A percentile compares a stretch with the other conserved stretches of the same genome.
Evolutionary conservation across 2,329 filamentous ascomycete genomes (phyloP).

Genomic region (Pseudogymnoascus sp.): DNA sequence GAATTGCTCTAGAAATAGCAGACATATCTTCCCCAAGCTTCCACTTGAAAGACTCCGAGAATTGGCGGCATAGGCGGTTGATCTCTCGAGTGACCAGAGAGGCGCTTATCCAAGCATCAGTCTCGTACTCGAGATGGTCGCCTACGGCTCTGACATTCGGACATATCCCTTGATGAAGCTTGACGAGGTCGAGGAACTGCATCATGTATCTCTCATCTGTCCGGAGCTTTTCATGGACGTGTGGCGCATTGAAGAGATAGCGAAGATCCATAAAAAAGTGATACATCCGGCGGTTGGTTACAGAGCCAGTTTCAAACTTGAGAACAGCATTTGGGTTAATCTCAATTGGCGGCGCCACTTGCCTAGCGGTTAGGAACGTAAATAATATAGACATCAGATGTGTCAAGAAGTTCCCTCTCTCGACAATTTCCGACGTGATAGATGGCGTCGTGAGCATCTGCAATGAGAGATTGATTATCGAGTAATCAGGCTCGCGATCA

Average conservation of each 20-base stretch:
- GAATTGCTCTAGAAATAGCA: slow-evolving; percentile 62
- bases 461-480: slow-evolving; percentile 93
- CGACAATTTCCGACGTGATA: slow-evolving; percentile 91
- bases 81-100: slow-evolving; percentile 92
- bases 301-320: slow-evolving; percentile 87
- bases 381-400: slow-evolving; percentile 94
- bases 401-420: slow-evolving; percentile 90
- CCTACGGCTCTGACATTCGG: slow-evolving; percentile 86
- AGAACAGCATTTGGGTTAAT: slow-evolving; percentile 79
- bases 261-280: slow-evolving; percentile 95
- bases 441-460: slow-evolving; percentile 96
- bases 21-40: slow-evolving; percentile 54
- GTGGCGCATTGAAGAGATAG: slow-evolving; percentile 78
- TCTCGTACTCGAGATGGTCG: slow-evolving; percentile 97
- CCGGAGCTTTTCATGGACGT: slow-evolving; percentile 78
- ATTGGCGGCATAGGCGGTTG: slow-evolving; percentile 80
- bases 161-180: slow-evolving; percentile 93
- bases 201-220: slow-evolving; percentile 78
- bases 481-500: slow-evolving; percentile 93
- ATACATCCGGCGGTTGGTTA: slow-evolving; percentile 91
- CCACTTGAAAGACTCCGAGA: slow-evolving; percentile 76
- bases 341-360: slow-evolving; percentile 89
- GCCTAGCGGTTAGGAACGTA: slow-evolving; percentile 89
- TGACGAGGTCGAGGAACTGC: slow-evolving; percentile 92
- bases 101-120: slow-evolving; percentile 94